These are phyloP conservation scores for Orychophragmus violaceus DNA, from an alignment of 345 rosid species.

Conservation along the genomic window DNA sequence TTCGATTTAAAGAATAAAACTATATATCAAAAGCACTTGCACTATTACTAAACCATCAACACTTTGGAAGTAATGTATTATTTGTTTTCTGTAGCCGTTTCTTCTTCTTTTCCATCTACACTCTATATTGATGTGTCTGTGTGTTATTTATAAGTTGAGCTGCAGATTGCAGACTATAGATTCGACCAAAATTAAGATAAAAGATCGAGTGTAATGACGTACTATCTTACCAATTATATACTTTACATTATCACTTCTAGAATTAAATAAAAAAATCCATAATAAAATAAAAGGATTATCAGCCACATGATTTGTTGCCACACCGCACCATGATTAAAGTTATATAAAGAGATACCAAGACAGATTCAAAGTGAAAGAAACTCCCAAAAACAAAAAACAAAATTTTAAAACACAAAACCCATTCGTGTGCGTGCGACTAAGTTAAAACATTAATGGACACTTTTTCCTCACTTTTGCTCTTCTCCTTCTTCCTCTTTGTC, in stretches of 20 bases:
- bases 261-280: not conserved
- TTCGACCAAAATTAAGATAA: not conserved
- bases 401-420: slow-evolving; percentile 12
- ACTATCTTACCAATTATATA: not conserved
- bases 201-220: not conserved
- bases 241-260: not conserved
- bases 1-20: too few species aligned
- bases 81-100: too few species aligned
- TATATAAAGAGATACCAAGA: slow-evolving; percentile 23
- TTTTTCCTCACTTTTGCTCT: slow-evolving; percentile 31
- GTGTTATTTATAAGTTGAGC: not conserved
- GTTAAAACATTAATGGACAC: slow-evolving; percentile 30
- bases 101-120: not conserved
- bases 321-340: slow-evolving; percentile 33
- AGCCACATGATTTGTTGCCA: slow-evolving; percentile 31
- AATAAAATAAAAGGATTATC: slow-evolving; percentile 1
- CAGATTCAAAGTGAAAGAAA: slow-evolving; percentile 31
- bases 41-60: too few species aligned
- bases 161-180: not conserved
- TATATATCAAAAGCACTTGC: too few species aligned
- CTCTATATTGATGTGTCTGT: not conserved
- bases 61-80: too few species aligned
- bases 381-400: slow-evolving; percentile 12
- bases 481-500: slow-evolving; percentile 25
- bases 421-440: slow-evolving; percentile 29